phyloP scores from a whole-genome alignment of 331 rosid genomes.

The Phaseolus coccineus region DNA sequence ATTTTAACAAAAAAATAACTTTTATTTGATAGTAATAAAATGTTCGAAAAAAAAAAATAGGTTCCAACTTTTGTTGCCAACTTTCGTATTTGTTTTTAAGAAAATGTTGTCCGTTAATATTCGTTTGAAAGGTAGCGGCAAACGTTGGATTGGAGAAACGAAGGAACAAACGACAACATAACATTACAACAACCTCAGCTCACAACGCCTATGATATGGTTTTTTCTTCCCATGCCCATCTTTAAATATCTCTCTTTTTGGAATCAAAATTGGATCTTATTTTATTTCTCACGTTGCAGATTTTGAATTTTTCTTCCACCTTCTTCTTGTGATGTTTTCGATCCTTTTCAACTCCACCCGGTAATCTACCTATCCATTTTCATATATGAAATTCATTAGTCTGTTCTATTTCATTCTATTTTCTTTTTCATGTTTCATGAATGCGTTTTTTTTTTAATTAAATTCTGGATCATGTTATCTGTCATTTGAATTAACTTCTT shows the following conservation, averaged over 20 bases:
- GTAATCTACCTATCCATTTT: constrained; percentile 46
- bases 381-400: background rate
- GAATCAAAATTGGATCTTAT: background rate
- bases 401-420: background rate
- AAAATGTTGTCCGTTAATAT: background rate
- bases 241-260: background rate
- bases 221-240: background rate
- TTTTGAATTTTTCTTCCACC: constrained; percentile 44
- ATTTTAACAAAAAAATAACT: too few species aligned
- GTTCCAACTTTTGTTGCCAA: too few species aligned
- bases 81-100: too few species aligned
- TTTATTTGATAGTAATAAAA: too few species aligned
- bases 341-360: constrained; percentile 46
- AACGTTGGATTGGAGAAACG: constrained; percentile 32
- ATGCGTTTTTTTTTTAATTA: background rate
- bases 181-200: constrained; percentile 29
- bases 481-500: constrained; percentile 17
- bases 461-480: constrained; percentile 34
- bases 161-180: background rate
- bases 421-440: constrained; percentile 2
- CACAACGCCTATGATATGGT: constrained; percentile 17
- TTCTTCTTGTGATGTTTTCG: constrained; percentile 39
- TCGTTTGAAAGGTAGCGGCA: constrained; percentile 65
- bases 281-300: background rate
- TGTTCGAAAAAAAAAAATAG: too few species aligned